phyloP scores from a whole-genome alignment of 768 basidiomycete species.

The Mycena vulgaris region DNA sequence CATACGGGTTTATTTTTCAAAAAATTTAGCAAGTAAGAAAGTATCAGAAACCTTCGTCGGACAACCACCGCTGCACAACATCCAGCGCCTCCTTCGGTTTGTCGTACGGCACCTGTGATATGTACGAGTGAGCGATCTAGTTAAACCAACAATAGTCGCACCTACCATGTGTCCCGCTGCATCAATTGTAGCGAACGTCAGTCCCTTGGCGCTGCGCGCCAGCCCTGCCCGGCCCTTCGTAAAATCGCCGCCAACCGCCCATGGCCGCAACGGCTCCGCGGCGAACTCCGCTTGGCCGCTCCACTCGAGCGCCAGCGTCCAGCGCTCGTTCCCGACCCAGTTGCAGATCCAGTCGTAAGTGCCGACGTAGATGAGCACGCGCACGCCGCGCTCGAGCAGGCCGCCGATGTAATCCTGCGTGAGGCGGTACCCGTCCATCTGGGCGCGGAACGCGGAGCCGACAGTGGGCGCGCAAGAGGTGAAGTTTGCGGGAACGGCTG shows the following conservation, averaged over 20 bases:
- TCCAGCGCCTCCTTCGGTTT: constrained; percentile 67
- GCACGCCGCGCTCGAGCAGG: constrained; percentile 80
- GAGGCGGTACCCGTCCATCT: constrained; percentile 61
- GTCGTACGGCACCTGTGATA: constrained; percentile 69
- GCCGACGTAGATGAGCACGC: constrained; percentile 80
- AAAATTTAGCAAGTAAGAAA: no score
- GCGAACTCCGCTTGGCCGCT: constrained; percentile 66
- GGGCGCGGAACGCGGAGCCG: constrained; percentile 59
- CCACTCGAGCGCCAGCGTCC: constrained; percentile 83
- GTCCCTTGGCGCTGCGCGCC: constrained; percentile 33
- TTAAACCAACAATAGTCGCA: background rate
- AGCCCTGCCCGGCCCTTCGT: constrained; percentile 28
- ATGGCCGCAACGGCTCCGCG: constrained; percentile 50
- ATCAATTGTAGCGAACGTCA: background rate
- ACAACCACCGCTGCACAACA: constrained; percentile 64
- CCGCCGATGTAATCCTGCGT: constrained; percentile 72
- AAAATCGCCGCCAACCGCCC: constrained; percentile 26
- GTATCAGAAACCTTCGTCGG: constrained; percentile 38
- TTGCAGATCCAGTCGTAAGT: constrained; percentile 85
- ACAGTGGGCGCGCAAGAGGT: constrained; percentile 61
- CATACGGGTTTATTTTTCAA: no score
- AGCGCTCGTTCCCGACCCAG: constrained; percentile 81
- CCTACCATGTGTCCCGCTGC: constrained; percentile 77
- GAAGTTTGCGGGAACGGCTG: constrained; percentile 54
- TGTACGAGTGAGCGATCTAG: background rate